These are phyloP conservation scores for Saccharum spontaneum DNA, from an alignment of 176 grass and related monocot genomes.

Conservation along the genomic window DNA sequence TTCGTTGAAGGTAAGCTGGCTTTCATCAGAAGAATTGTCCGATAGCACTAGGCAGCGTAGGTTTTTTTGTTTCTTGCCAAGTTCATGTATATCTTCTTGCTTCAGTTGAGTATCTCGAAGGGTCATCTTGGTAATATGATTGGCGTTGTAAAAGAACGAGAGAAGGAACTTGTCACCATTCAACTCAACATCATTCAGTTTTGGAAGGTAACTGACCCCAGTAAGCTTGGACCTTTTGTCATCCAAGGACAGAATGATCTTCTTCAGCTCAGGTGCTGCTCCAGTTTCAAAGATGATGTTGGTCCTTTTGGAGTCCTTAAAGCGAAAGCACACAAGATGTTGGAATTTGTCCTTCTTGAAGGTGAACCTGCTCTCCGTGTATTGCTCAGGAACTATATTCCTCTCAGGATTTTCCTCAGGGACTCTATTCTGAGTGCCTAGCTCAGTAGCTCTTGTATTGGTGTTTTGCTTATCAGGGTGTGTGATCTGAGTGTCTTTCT, in stretches of 20 bases:
- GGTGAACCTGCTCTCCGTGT: neutral
- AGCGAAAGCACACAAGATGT: neutral
- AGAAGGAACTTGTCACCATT: neutral
- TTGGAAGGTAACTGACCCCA: neutral
- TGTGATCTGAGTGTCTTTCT: neutral
- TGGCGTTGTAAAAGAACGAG: neutral
- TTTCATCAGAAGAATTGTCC: neutral
- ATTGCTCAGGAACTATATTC: neutral
- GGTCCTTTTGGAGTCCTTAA: neutral
- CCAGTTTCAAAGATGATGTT: neutral
- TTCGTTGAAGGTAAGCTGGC: neutral
- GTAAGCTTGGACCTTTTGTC: neutral
- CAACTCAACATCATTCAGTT: neutral
- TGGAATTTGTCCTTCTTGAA: neutral
- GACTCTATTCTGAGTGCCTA: neutral
- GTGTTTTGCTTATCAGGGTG: neutral
- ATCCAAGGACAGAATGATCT: neutral
- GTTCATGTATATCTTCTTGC: neutral
- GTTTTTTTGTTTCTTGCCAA: neutral
- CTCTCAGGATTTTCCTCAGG: neutral
- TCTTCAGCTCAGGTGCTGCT: neutral
- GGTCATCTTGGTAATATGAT: neutral
- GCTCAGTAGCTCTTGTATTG: neutral
- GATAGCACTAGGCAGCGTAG: neutral
- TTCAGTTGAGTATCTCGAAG: neutral